These are phyloP conservation scores for Maudiozyma pseudohumilis DNA, from an alignment of 805 yeast genomes.

Conservation along the genomic window DNA sequence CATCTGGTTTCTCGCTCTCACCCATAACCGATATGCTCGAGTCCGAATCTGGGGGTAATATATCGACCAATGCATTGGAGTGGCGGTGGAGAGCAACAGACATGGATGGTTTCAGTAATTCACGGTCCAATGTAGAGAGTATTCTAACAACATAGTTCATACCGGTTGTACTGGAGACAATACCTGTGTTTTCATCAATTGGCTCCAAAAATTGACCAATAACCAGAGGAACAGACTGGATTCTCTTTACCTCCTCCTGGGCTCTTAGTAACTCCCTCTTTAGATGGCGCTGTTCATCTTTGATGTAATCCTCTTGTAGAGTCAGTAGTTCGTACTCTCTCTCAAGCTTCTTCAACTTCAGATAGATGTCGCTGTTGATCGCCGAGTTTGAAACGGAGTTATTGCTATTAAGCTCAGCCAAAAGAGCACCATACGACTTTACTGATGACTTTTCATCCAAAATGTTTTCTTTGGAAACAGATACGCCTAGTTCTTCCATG, in stretches of 20 bases:
- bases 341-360: slow-evolving; percentile 77
- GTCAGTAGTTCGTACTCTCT: slow-evolving; percentile 77
- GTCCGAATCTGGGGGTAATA: slow-evolving; percentile 97
- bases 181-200: slow-evolving; percentile 91
- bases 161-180: slow-evolving; percentile 95
- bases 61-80: slow-evolving; percentile 94
- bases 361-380: slow-evolving; percentile 57
- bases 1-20: slow-evolving; percentile 86
- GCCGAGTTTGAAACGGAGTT: slow-evolving; percentile 10
- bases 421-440: slow-evolving; percentile 25
- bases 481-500: slow-evolving; percentile 62
- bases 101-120: slow-evolving; percentile 85
- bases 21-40: slow-evolving; percentile 92
- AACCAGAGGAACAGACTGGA: slow-evolving; percentile 94
- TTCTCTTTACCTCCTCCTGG: slow-evolving; percentile 96
- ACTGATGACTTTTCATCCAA: slow-evolving; percentile 27
- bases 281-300: slow-evolving; percentile 95
- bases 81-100: slow-evolving; percentile 97
- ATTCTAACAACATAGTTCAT: slow-evolving; percentile 95
- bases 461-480: slow-evolving; percentile 25
- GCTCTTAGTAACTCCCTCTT: slow-evolving; percentile 92
- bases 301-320: slow-evolving; percentile 92
- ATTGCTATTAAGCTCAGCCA: slow-evolving; percentile 23
- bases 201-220: slow-evolving; percentile 98
- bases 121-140: slow-evolving; percentile 88